Conservation (phyloP, 1,139 yeast genomes). For the Taphrina populina region DNA sequence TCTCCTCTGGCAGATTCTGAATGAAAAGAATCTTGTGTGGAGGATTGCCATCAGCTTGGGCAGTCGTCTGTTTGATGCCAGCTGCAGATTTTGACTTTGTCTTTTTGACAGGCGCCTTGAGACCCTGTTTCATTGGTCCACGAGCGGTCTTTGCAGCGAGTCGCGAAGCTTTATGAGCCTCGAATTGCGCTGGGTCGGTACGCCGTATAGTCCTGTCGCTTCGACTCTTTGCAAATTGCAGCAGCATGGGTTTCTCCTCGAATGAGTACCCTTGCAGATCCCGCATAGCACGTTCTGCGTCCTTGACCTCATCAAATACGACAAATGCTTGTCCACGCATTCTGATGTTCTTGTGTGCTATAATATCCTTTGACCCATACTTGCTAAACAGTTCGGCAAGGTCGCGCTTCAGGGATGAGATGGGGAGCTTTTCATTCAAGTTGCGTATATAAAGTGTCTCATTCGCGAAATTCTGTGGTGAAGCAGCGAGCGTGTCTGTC, state of each 20-base stretch:
- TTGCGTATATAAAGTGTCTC: slow-evolving; percentile 58
- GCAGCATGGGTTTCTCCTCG: slow-evolving; percentile 56
- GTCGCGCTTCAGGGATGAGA: slow-evolving; percentile 53
- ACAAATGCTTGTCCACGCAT: slow-evolving; percentile 87
- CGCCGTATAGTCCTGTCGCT: slow-evolving; percentile 52
- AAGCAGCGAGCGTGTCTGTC: too few species aligned
- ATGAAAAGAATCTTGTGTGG: slow-evolving; percentile 71
- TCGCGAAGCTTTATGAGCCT: slow-evolving; percentile 24
- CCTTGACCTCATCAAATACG: slow-evolving; percentile 53
- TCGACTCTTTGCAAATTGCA: slow-evolving; percentile 50
- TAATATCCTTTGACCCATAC: slow-evolving; percentile 56
- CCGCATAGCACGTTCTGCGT: slow-evolving; percentile 55
- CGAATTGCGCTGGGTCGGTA: slow-evolving; percentile 42
- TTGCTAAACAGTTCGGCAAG: slow-evolving; percentile 50
- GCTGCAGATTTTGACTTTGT: slow-evolving; percentile 41
- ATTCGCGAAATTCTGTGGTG: slow-evolving; percentile 6
- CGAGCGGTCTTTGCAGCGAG: slow-evolving; percentile 40
- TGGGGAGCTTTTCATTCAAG: slow-evolving; percentile 66
- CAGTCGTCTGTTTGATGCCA: slow-evolving; percentile 40
- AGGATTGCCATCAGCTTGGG: slow-evolving; percentile 50
- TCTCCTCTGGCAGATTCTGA: slow-evolving; percentile 59
- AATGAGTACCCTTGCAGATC: slow-evolving; percentile 51
- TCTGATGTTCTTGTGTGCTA: slow-evolving; percentile 61
- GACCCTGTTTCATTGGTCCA: slow-evolving; percentile 39
- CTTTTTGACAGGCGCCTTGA: slow-evolving; percentile 40